Percentiles rank a stretch among this genome's conserved stretches.
Conservation (phyloP, 495 filamentous ascomycete species). For the Neurospora tetrasperma region DNA sequence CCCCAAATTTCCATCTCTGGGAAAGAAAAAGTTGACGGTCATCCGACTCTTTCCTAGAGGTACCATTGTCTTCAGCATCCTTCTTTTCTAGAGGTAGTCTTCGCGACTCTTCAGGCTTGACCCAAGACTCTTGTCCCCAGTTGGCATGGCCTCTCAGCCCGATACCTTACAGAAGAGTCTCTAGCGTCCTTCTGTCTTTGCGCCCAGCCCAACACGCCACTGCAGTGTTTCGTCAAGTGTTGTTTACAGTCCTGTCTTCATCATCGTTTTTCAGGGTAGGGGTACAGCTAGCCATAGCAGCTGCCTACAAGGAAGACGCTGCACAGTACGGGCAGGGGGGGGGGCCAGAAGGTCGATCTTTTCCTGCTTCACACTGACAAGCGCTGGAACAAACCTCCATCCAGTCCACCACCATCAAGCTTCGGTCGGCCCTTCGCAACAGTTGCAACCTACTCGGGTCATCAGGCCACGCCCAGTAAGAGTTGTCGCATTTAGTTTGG, state of each 20-base stretch:
- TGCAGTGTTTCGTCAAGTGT: neutral
- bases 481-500: neutral
- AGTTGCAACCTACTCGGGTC: neutral
- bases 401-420: neutral
- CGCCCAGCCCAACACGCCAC: neutral
- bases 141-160: neutral
- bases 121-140: neutral
- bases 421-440: neutral
- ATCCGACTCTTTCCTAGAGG: neutral
- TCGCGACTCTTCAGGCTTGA: neutral
- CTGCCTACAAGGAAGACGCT: neutral
- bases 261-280: neutral
- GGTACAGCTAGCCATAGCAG: neutral
- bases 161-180: neutral
- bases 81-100: no score
- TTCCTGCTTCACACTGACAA: constrained; percentile 1
- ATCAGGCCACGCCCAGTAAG: neutral
- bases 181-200: neutral
- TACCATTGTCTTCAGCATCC: no score
- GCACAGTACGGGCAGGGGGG: neutral
- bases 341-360: neutral
- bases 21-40: neutral
- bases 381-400: neutral
- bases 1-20: neutral
- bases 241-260: neutral